These are phyloP conservation scores for Hygrophorus pudorinus DNA, from an alignment of 768 basidiomycete species.

Conservation along the genomic window DNA sequence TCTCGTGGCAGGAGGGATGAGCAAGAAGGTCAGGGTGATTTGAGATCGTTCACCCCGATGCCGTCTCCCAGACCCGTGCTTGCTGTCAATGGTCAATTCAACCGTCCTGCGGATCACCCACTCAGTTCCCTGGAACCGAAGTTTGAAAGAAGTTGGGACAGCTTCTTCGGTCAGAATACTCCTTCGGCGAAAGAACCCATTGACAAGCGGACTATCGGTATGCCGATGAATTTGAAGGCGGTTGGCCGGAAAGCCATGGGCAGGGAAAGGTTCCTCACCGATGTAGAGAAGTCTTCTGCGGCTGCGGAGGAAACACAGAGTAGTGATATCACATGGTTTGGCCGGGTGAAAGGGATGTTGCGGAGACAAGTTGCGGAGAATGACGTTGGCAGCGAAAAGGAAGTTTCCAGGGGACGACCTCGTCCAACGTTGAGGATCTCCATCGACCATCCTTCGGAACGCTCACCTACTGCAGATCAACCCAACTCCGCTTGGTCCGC, in stretches of 20 bases:
- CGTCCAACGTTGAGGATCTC: constrained; percentile 27
- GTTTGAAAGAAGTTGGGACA: constrained; percentile 32
- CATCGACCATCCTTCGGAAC: constrained; percentile 26
- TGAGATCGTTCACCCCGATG: constrained; percentile 42
- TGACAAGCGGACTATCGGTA: constrained; percentile 15
- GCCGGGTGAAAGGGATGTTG: constrained; percentile 24
- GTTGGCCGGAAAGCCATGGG: constrained; percentile 32
- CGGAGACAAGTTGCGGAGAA: constrained; percentile 19
- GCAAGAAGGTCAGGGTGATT: constrained; percentile 19
- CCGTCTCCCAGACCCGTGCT: constrained; percentile 27
- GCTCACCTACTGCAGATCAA: constrained; percentile 17
- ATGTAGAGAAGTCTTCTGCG: constrained; percentile 21
- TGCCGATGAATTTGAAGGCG: constrained; percentile 33
- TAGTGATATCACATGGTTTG: constrained; percentile 6
- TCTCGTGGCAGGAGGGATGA: constrained; percentile 10
- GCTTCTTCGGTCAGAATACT: constrained; percentile 25
- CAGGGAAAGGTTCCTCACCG: constrained; percentile 21
- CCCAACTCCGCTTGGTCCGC: constrained; percentile 16
- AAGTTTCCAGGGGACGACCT: neutral
- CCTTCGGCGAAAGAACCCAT: constrained; percentile 12
- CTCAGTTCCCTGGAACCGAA: constrained; percentile 9
- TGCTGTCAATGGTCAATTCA: constrained; percentile 10
- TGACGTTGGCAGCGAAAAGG: constrained; percentile 12
- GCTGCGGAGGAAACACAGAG: constrained; percentile 9
- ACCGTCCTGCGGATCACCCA: constrained; percentile 9